A percentile compares a stretch with the other conserved stretches of the same genome.
phyloP scores from a whole-genome alignment of 352 stramenopile genomes.

The Pythium periplocum region DNA sequence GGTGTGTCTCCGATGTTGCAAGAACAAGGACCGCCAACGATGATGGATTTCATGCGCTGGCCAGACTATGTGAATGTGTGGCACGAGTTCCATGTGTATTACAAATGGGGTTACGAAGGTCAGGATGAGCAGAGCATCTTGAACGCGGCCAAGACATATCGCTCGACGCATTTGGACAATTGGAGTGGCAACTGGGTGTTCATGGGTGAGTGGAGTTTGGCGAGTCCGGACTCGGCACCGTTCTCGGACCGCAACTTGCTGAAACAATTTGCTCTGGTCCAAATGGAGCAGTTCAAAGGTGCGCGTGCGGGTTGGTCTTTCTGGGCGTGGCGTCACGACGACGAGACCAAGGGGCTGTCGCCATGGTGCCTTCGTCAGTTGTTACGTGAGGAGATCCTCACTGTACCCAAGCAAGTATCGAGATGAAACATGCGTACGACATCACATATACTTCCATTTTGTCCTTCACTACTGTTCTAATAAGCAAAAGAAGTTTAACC shows the following conservation, averaged over 20 bases:
- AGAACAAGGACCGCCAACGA: conserved; percentile 22
- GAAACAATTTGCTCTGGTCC: conserved; percentile 17
- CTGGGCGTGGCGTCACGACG: conserved; percentile 7
- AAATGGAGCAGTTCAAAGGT: conserved; percentile 22
- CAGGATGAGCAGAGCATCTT: conserved; percentile 21
- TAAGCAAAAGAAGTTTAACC: too few relatives aligned
- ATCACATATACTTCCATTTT: too few relatives aligned
- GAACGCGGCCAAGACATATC: conserved; percentile 18
- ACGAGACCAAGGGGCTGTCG: conserved; percentile 4
- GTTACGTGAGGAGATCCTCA: conserved; percentile 12
- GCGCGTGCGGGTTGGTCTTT: conserved; percentile 6
- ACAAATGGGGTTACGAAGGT: conserved; percentile 35
- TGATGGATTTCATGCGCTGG: conserved; percentile 27
- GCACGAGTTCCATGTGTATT: conserved; percentile 55
- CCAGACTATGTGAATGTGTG: conserved; percentile 47
- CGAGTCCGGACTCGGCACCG: conserved; percentile 14
- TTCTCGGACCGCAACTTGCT: conserved; percentile 28
- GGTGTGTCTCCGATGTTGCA: conserved; percentile 30
- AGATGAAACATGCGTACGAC: too few relatives aligned
- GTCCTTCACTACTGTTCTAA: too few relatives aligned
- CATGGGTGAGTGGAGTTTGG: conserved; percentile 54
- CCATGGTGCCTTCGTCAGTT: conserved; percentile 11
- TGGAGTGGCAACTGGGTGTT: conserved; percentile 33
- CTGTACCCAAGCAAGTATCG: background rate
- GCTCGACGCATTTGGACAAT: conserved; percentile 5